A percentile compares a stretch with the other conserved stretches of the same genome.
phyloP scores from a whole-genome alignment of 1,284 basidiomycete species.

The Heterobasidion parviporum region DNA sequence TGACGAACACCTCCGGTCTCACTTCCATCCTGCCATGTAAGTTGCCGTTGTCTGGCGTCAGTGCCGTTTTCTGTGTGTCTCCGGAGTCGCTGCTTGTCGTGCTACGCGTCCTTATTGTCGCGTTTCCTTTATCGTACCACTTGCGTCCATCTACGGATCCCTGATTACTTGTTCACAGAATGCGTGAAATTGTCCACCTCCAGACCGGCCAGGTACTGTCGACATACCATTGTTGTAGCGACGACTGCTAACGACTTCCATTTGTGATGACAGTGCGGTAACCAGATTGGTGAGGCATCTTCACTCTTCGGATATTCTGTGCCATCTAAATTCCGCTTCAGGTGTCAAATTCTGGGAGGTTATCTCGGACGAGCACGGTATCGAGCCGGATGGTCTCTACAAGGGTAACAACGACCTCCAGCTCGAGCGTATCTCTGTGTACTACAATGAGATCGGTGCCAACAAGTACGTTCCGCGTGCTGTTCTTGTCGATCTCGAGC shows the following conservation, averaged over 20 bases:
- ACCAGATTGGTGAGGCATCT: constrained; percentile 85
- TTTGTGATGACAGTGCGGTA: constrained; percentile 68
- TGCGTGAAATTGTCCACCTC: constrained; percentile 97
- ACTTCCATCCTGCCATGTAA: constrained; percentile 11
- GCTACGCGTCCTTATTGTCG: constrained; percentile 2
- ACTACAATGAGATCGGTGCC: constrained; percentile 87
- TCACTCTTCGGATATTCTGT: background rate
- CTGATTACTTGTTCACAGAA: constrained; percentile 35
- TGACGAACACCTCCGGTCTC: constrained; percentile 8
- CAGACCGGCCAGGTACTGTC: constrained; percentile 85
- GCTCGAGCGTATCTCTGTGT: constrained; percentile 95
- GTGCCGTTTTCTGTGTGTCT: background rate
- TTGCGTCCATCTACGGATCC: background rate
- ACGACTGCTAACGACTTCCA: constrained; percentile 8
- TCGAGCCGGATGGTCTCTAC: constrained; percentile 89
- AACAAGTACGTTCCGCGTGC: constrained; percentile 97
- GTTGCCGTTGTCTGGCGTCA: background rate
- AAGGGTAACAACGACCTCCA: constrained; percentile 92
- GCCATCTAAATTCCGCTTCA: constrained; percentile 19
- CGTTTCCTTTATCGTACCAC: constrained; percentile 7
- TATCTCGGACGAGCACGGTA: constrained; percentile 96
- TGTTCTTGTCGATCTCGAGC: constrained; percentile 91
- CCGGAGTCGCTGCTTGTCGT: background rate
- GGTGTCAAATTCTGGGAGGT: constrained; percentile 99
- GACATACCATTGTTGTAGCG: constrained; percentile 9